Conservation (phyloP, 306 rosid genomes). For the Lathyrus aphaca region DNA sequence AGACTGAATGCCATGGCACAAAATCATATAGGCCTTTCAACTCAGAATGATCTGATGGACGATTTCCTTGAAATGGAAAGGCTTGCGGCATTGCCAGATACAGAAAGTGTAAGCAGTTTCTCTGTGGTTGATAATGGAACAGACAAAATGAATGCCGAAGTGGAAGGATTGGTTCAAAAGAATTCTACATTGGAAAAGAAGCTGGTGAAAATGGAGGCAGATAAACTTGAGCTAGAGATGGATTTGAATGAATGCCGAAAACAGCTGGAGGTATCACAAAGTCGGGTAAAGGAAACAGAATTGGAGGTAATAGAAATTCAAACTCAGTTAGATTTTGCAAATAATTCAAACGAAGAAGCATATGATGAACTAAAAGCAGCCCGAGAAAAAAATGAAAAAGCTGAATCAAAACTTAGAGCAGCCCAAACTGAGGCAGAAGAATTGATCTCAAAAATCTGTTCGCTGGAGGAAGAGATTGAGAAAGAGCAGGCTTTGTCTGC, state of each 20-base stretch:
- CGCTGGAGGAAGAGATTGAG: slow-evolving; percentile 57
- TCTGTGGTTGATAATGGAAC: slow-evolving; percentile 32
- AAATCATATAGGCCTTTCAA: slow-evolving; percentile 48
- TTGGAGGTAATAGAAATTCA: slow-evolving; percentile 52
- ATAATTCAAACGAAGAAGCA: slow-evolving; percentile 51
- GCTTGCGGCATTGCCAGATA: slow-evolving; percentile 65
- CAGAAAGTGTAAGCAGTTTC: slow-evolving; percentile 43
- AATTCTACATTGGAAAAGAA: slow-evolving; percentile 54
- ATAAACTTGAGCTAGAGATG: slow-evolving; percentile 54
- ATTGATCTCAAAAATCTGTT: slow-evolving; percentile 53
- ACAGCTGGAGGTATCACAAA: slow-evolving; percentile 52
- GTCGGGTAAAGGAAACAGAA: slow-evolving; percentile 51
- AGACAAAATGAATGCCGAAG: slow-evolving; percentile 40
- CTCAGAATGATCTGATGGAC: slow-evolving; percentile 74
- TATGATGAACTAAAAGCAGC: slow-evolving; percentile 53
- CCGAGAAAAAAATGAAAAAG: slow-evolving; percentile 45
- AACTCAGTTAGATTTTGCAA: slow-evolving; percentile 50
- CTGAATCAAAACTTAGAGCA: slow-evolving; percentile 53
- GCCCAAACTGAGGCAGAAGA: slow-evolving; percentile 50
- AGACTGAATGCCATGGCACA: slow-evolving; percentile 53
- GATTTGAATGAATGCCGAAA: slow-evolving; percentile 47
- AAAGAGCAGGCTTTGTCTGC: slow-evolving; percentile 63
- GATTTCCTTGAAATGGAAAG: slow-evolving; percentile 92
- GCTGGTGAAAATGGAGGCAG: slow-evolving; percentile 49
- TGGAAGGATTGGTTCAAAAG: slow-evolving; percentile 54